Base-by-base conservation (phyloP, 345 rosid genomes). In the Bretschneidera sinensis region DNA sequence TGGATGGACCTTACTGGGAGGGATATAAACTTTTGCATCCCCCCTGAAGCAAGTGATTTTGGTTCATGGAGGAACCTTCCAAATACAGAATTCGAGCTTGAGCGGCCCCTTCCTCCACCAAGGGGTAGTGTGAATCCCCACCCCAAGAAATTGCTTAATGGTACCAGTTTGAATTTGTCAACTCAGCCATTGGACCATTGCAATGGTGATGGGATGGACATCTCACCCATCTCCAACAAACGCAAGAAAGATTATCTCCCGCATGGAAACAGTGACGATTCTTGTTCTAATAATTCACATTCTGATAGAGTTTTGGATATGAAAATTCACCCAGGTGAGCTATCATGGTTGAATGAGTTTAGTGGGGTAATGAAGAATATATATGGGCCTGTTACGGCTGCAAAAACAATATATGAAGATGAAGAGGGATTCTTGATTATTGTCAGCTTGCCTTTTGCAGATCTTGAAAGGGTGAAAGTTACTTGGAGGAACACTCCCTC, bases 331-430 rank as follows among this genome's bases (percentile, higher is more conserved):
- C 54, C 79, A 9, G 78, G 73, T 7, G 88, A 79, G 58, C 81
- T 68, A 17, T 72, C 84, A 0, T 85, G 91, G 91, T 48, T 73
- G 13, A 71, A 64, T 21, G 91, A 79, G 16, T 83, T 85, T 71
- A 77, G n/a, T n/a, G n/a, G n/a, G n/a, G n/a, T n/a, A n/a, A n/a
- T n/a, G n/a, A n/a, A n/a, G n/a, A n/a, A n/a, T n/a, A n/a, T n/a
- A n/a, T n/a, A n/a, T n/a, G n/a, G n/a, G n/a, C n/a, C n/a, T n/a
- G n/a, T n/a, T n/a, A 86, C 91, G 43, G 97, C 86, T 0, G 89
- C 97, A 10, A 89, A 89, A 71, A 71, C 95, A 4, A 71, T 87
- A 66, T 89, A 89, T 1, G 97, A 89, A 71, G 95, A 87, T 10
- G 89, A 85, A 9, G 73, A 83, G 66, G 89, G 85, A 34, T 89